These are phyloP conservation scores for Pouteria glomerata DNA, from an alignment of 148 eudicot genomes.

Conservation along the genomic window DNA sequence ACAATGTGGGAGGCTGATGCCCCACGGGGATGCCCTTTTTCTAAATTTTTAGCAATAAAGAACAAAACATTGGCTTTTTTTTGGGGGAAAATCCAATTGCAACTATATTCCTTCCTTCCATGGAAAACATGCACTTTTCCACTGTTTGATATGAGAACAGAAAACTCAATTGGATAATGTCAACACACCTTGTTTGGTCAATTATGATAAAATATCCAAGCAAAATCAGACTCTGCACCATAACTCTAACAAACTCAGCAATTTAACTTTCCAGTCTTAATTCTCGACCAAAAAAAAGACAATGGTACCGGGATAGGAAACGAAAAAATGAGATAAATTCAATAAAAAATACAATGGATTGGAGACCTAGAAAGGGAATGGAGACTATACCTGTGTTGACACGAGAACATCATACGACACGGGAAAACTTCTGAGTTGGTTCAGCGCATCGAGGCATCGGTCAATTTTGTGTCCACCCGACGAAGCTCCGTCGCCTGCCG, in stretches of 20 bases:
- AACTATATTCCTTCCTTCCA: no score
- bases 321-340: background rate
- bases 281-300: background rate
- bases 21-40: no score
- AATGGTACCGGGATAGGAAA: background rate
- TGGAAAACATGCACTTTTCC: no score
- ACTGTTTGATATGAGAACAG: no score
- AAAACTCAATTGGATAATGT: no score
- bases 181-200: no score
- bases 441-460: slow-evolving; percentile 18
- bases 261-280: background rate
- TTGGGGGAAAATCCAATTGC: no score
- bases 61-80: no score
- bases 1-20: no score
- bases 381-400: slow-evolving; percentile 16
- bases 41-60: no score
- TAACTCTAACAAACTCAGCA: background rate
- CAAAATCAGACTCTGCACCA: background rate
- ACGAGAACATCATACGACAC: slow-evolving; percentile 24
- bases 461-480: background rate
- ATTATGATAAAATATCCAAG: background rate
- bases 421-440: slow-evolving; percentile 16
- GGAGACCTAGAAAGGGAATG: background rate
- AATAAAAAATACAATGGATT: background rate
- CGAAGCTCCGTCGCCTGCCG: slow-evolving; percentile 11